Base-by-base conservation (phyloP, 768 basidiomycete species). In the Tulasnella sp. region DNA sequence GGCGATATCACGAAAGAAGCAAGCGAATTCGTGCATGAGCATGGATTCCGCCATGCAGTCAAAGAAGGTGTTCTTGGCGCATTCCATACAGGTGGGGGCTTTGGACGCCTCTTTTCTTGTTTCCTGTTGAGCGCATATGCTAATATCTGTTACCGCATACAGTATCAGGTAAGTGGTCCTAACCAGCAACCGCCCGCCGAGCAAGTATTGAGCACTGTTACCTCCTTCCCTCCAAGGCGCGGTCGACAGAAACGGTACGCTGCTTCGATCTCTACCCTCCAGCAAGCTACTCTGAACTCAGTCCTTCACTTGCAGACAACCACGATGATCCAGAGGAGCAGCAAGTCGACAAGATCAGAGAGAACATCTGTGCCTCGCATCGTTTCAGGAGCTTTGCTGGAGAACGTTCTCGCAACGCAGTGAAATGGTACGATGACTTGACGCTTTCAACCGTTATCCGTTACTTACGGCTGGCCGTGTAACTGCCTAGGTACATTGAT, bases 331-430 rank as follows among this genome's bases (percentile, higher is more conserved):
- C 92, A 0, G 87, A 92, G 79, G 96, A 95, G 84, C 91, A 89
- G 81, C 87, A 85, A 14, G 87, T 90, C 80, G 96, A 98, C 83
- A 86, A 89, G 82, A 87, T 94, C 81, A 88, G 96, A 34, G 89
- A 90, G 1, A 88, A 90, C 84, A 98, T 98, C 83, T 91, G 91
- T 78, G 89, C 89, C 0, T 85, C 87, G 18, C 98, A 99, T 86
- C 90, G 97, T 39, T 99, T 95, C 85, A 83, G 89, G 34, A 94
- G 92, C 81, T 99, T 99, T 85, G 96, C 97, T 0, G 87, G 85
- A 9, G 88, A 93, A 84, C 87, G 96, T 46, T 82, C 86, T 4
- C 87, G 89, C 16, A 96, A 96, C 84, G 86, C 88, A 44, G 92
- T 93, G 68, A 98, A 98, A 86, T 98, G 94, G 94, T 93, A 79